These are phyloP conservation scores for Ceratocystis ficicola DNA, from an alignment of 2,329 filamentous ascomycete genomes.

Conservation along the genomic window DNA sequence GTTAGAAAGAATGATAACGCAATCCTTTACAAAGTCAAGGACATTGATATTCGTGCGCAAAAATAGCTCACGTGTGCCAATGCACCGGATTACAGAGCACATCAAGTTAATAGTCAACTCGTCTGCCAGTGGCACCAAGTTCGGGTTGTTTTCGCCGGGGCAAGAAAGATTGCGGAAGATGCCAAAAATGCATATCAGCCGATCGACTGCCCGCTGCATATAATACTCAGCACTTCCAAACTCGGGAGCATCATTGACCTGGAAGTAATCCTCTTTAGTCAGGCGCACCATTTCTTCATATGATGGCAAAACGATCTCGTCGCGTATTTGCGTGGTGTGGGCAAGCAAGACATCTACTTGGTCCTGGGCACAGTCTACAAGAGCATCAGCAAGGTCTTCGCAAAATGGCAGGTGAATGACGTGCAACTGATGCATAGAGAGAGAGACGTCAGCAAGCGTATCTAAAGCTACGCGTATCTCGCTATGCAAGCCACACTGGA, in stretches of 20 bases:
- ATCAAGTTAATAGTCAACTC: constrained; percentile 71
- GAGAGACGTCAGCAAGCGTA: constrained; percentile 56
- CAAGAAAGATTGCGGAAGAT: constrained; percentile 91
- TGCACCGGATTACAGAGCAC: constrained; percentile 67
- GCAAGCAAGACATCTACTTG: constrained; percentile 77
- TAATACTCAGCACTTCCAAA: constrained; percentile 70
- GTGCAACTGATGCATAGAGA: constrained; percentile 52
- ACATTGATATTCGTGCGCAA: constrained; percentile 72
- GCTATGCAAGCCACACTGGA: constrained; percentile 78
- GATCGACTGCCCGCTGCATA: constrained; percentile 74
- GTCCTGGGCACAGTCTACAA: constrained; percentile 84
- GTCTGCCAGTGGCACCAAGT: constrained; percentile 63
- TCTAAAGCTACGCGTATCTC: constrained; percentile 88
- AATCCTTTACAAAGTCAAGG: constrained; percentile 94
- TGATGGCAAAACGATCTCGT: constrained; percentile 66
- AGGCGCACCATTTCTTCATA: constrained; percentile 80
- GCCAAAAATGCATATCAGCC: constrained; percentile 79
- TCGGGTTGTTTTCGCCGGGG: constrained; percentile 46
- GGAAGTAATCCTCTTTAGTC: constrained; percentile 61
- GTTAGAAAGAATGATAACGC: constrained; percentile 81
- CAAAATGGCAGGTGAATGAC: constrained; percentile 58
- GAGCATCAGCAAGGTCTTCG: constrained; percentile 75
- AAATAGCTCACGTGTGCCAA: constrained; percentile 81
- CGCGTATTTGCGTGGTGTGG: constrained; percentile 71
- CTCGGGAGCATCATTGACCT: constrained; percentile 56